These are phyloP conservation scores for Cercospora janseana DNA, from an alignment of 2,329 filamentous ascomycete genomes.

Conservation along the genomic window DNA sequence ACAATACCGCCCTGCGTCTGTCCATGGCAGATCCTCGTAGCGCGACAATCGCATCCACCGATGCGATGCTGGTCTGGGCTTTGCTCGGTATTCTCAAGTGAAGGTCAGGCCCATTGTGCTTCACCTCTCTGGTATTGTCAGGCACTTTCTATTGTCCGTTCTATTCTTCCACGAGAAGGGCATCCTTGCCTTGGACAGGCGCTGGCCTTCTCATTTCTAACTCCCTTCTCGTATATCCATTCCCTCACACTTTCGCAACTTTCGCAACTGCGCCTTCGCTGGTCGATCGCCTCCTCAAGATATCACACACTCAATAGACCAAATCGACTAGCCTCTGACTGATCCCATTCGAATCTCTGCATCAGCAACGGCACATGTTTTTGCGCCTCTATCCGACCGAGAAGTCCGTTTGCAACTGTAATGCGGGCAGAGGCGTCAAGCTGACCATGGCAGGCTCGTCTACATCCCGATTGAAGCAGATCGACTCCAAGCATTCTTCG, in stretches of 20 bases:
- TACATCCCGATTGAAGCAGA: constrained; percentile 32
- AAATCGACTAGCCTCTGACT: neutral
- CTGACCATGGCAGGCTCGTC: constrained; percentile 31
- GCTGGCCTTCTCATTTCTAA: constrained; percentile 25
- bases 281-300: constrained; percentile 25
- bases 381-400: constrained; percentile 38
- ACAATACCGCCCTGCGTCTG: constrained; percentile 25
- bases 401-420: constrained; percentile 28
- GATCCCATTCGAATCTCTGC: constrained; percentile 31
- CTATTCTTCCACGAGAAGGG: constrained; percentile 35
- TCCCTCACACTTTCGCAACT: constrained; percentile 16
- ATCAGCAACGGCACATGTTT: constrained; percentile 34
- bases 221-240: constrained; percentile 17
- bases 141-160: constrained; percentile 41
- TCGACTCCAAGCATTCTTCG: constrained; percentile 23
- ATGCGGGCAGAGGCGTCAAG: neutral
- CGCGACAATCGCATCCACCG: constrained; percentile 32
- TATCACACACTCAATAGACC: no score
- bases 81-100: constrained; percentile 21
- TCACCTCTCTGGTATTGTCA: constrained; percentile 35
- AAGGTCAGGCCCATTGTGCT: constrained; percentile 23
- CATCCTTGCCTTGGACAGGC: constrained; percentile 34
- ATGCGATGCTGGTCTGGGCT: constrained; percentile 17
- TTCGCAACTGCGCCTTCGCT: constrained; percentile 22
- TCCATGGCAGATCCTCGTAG: constrained; percentile 24